Evolutionary conservation across 768 basidiomycete species (phyloP).

Genomic region (Lentinula aciculospora): DNA sequence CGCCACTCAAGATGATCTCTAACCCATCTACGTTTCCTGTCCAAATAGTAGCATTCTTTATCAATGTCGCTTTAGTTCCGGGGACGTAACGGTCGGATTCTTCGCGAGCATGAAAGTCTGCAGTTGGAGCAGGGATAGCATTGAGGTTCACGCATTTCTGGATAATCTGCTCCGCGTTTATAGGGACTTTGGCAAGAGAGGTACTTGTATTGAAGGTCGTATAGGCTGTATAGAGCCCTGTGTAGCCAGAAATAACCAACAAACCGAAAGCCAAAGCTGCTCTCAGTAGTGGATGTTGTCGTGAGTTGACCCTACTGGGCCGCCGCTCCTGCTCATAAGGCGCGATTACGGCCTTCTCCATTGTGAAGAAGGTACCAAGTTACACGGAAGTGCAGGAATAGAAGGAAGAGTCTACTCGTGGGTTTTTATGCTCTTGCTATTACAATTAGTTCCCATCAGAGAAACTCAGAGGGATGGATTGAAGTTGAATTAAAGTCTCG

Average conservation of each 20-base stretch:
- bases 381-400: neutral
- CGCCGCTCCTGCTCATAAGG: neutral
- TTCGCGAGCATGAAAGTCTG: conserved; percentile 30
- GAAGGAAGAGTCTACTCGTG: neutral
- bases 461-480: too few relatives aligned
- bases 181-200: conserved; percentile 21
- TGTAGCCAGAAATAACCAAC: neutral
- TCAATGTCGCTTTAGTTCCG: conserved; percentile 57
- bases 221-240: neutral
- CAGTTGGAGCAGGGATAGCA: conserved; percentile 40
- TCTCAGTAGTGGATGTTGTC: conserved; percentile 45
- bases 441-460: neutral
- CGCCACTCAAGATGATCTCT: conserved; percentile 46
- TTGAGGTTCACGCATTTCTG: conserved; percentile 46
- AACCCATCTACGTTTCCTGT: conserved; percentile 47
- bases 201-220: neutral
- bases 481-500: too few relatives aligned
- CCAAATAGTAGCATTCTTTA: conserved; percentile 71
- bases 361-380: neutral
- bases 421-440: neutral
- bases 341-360: conserved; percentile 3
- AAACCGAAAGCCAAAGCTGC: conserved; percentile 14
- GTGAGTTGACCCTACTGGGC: neutral
- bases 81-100: conserved; percentile 57
- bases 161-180: conserved; percentile 36